Percentiles rank a stretch among this genome's conserved stretches.
Evolutionary conservation across 208 protist species (phyloP).

Genomic region (Trypanosoma lewisi): DNA sequence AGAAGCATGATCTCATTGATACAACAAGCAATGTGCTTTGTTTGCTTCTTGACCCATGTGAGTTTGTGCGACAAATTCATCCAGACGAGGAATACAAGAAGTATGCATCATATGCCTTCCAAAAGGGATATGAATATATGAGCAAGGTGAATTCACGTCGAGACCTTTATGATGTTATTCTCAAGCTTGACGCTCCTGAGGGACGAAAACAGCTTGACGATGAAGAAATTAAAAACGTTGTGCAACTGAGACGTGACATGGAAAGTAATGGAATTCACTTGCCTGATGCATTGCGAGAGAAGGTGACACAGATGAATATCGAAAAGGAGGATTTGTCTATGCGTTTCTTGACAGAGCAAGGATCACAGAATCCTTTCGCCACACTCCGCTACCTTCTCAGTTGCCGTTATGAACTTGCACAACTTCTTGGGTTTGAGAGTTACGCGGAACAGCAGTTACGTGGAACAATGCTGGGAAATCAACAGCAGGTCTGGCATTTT

Average conservation of each 20-base stretch:
- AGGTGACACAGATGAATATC: conserved; percentile 85
- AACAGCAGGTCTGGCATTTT: conserved; percentile 90
- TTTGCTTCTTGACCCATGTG: conserved; percentile 89
- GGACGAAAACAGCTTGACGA: conserved; percentile 61
- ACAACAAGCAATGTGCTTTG: conserved; percentile 91
- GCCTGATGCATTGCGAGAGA: conserved; percentile 62
- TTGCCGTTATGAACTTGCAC: conserved; percentile 82
- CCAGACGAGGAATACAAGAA: conserved; percentile 84
- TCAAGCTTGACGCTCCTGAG: conserved; percentile 66
- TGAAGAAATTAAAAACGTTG: conserved; percentile 87
- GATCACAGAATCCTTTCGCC: conserved; percentile 62
- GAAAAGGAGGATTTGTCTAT: conserved; percentile 87
- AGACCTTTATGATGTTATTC: conserved; percentile 85
- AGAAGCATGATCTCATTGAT: conserved; percentile 90
- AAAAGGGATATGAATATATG: conserved; percentile 89
- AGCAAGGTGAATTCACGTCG: conserved; percentile 86
- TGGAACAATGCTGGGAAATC: conserved; percentile 88
- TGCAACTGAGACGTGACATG: conserved; percentile 90
- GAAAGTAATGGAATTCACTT: conserved; percentile 92
- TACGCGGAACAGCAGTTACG: conserved; percentile 90
- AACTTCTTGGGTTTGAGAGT: conserved; percentile 80
- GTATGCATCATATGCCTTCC: conserved; percentile 73
- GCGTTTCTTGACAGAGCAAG: conserved; percentile 76
- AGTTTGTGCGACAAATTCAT: conserved; percentile 91
- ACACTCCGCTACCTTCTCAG: conserved; percentile 79